These are phyloP conservation scores for Copromyces sp. DNA, from an alignment of 495 filamentous ascomycete species.

Conservation along the genomic window DNA sequence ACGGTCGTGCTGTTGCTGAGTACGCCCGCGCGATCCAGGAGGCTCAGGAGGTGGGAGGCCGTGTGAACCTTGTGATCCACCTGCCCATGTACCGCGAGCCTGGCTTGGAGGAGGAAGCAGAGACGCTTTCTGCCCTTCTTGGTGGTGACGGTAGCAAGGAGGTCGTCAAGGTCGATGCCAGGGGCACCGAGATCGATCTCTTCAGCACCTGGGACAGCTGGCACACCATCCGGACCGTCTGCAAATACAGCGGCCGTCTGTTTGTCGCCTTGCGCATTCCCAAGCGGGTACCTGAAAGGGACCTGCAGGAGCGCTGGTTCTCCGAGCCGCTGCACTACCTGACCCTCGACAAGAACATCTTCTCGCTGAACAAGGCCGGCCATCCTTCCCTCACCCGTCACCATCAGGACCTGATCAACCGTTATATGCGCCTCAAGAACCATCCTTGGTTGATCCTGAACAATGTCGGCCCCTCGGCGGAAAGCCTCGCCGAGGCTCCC, in stretches of 20 bases:
- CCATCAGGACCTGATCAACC: constrained; percentile 69
- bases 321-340: constrained; percentile 82
- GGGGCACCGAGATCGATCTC: constrained; percentile 40
- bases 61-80: constrained; percentile 71
- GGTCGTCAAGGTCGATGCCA: constrained; percentile 1
- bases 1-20: constrained; percentile 41
- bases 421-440: constrained; percentile 73
- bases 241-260: constrained; percentile 73
- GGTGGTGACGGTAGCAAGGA: constrained; percentile 12
- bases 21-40: constrained; percentile 84
- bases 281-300: constrained; percentile 59
- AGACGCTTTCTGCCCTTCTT: constrained; percentile 27
- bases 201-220: constrained; percentile 87
- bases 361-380: constrained; percentile 67
- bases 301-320: constrained; percentile 83
- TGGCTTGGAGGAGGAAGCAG: constrained; percentile 28
- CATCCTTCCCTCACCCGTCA: constrained; percentile 72
- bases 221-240: constrained; percentile 76
- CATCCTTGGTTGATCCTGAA: constrained; percentile 72
- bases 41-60: constrained; percentile 58
- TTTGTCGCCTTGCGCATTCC: constrained; percentile 77
- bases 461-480: constrained; percentile 59
- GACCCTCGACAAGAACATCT: constrained; percentile 53
- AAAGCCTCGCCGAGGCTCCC: constrained; percentile 37
- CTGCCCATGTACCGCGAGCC: constrained; percentile 63